Evolutionary conservation across 306 rosid species (phyloP).

Genomic region (Pterocarpus santalinus): DNA sequence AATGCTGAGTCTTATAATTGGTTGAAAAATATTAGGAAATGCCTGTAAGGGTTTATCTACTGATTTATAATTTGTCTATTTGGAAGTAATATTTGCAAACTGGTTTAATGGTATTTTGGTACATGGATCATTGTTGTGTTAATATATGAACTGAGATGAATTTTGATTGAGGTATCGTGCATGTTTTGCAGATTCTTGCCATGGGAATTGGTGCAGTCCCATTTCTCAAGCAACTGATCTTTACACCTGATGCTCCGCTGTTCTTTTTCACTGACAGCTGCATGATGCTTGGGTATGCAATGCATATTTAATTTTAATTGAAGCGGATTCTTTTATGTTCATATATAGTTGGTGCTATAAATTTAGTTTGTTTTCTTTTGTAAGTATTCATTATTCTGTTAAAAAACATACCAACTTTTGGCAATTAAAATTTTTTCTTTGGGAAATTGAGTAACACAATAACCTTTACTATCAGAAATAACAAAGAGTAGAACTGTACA

Average conservation of each 20-base stretch:
- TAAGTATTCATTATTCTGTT: neutral
- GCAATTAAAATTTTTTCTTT: neutral
- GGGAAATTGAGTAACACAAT: constrained; percentile 3
- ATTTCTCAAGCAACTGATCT: constrained; percentile 72
- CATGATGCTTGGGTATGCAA: constrained; percentile 92
- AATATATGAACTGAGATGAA: neutral
- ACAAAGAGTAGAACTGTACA: neutral
- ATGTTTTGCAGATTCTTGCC: constrained; percentile 79
- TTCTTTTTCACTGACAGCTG: constrained; percentile 98
- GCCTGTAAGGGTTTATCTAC: constrained; percentile 12
- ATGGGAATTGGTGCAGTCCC: constrained; percentile 87
- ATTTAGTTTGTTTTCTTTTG: constrained; percentile 16
- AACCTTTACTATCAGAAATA: constrained; percentile 13
- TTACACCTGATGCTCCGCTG: constrained; percentile 84
- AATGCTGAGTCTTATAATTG: neutral
- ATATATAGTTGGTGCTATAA: constrained; percentile 23
- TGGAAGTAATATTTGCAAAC: constrained; percentile 29
- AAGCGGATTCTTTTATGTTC: constrained; percentile 17
- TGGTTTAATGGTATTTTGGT: constrained; percentile 44
- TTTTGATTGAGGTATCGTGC: constrained; percentile 8
- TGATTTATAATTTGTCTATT: constrained; percentile 1
- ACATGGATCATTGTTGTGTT: neutral
- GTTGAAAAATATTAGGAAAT: constrained; percentile 10
- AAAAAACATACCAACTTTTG: constrained; percentile 3
- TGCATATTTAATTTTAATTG: constrained; percentile 30